phyloP scores from a whole-genome alignment of 2,329 filamentous ascomycete species.

The Hypoxylon sp. region DNA sequence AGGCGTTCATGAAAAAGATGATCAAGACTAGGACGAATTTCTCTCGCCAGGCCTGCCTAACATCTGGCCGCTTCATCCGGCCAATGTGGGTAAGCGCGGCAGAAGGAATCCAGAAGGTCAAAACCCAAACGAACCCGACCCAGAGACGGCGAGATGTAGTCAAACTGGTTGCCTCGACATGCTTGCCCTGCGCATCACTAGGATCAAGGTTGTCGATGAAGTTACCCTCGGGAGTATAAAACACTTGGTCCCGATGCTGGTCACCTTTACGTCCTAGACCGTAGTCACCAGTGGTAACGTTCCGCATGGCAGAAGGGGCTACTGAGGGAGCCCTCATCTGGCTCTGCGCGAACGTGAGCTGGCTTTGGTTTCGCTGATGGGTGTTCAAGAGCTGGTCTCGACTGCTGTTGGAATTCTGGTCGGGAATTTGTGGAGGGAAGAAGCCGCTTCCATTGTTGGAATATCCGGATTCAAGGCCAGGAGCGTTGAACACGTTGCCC shows the following conservation, averaged over 20 bases:
- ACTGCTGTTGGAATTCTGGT: conserved; percentile 70
- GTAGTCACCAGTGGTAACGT: conserved; percentile 77
- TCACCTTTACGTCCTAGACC: conserved; percentile 90
- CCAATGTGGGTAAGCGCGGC: conserved; percentile 81
- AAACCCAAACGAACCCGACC: conserved; percentile 82
- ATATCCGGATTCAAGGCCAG: conserved; percentile 75
- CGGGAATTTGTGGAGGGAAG: conserved; percentile 70
- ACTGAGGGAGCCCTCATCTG: conserved; percentile 64
- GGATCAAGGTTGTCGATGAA: conserved; percentile 76
- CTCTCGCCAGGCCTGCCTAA: conserved; percentile 96
- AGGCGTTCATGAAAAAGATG: conserved; percentile 81
- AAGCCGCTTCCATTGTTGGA: conserved; percentile 73
- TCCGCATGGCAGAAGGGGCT: conserved; percentile 65
- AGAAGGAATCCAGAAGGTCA: conserved; percentile 96
- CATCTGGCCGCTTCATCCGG: conserved; percentile 96
- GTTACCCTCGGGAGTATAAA: conserved; percentile 76
- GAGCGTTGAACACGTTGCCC: conserved; percentile 49
- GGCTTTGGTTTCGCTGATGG: conserved; percentile 65
- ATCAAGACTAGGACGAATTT: conserved; percentile 85
- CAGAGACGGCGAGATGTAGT: conserved; percentile 74
- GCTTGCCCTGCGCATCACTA: conserved; percentile 79
- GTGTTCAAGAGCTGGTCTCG: conserved; percentile 74
- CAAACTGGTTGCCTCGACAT: conserved; percentile 74
- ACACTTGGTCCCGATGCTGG: conserved; percentile 74
- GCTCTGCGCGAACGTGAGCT: conserved; percentile 55